Evolutionary conservation across 169 alveolate genomes (phyloP).

Genomic region (Eimeria sp.): DNA sequence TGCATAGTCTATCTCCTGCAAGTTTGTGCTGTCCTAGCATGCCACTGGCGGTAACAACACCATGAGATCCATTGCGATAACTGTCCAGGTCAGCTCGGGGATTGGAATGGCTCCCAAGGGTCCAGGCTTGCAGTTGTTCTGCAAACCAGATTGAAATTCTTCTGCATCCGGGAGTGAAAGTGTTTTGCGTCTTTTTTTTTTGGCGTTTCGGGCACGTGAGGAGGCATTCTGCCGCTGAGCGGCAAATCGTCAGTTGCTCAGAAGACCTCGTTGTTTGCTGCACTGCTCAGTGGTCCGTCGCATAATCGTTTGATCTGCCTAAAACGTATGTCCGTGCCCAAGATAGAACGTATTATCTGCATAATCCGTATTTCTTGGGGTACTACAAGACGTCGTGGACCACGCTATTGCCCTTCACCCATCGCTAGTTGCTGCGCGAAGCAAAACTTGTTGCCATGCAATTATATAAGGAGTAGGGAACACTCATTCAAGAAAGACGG

Average conservation of each 20-base stretch:
- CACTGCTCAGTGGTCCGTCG: no score
- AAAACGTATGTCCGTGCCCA: not conserved
- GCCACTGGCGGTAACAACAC: not conserved
- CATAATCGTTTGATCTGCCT: not conserved
- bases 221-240: not conserved
- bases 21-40: not conserved
- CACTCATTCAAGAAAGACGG: not conserved
- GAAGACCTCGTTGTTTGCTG: no score
- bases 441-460: not conserved
- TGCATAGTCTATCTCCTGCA: not conserved
- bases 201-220: not conserved
- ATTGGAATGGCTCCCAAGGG: not conserved
- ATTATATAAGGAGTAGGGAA: not conserved
- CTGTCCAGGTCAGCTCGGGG: not conserved
- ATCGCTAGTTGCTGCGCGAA: not conserved
- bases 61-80: not conserved
- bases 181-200: not conserved
- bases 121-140: not conserved
- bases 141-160: no score
- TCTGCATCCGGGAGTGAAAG: not conserved
- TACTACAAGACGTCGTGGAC: not conserved
- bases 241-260: no score
- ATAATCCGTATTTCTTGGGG: not conserved
- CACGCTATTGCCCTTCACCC: not conserved
- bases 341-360: not conserved